A percentile compares a stretch with the other conserved stretches of the same genome.
Evolutionary conservation across 73 alveolate genomes (phyloP).

Genomic region (Paramecium tetraurelia): DNA sequence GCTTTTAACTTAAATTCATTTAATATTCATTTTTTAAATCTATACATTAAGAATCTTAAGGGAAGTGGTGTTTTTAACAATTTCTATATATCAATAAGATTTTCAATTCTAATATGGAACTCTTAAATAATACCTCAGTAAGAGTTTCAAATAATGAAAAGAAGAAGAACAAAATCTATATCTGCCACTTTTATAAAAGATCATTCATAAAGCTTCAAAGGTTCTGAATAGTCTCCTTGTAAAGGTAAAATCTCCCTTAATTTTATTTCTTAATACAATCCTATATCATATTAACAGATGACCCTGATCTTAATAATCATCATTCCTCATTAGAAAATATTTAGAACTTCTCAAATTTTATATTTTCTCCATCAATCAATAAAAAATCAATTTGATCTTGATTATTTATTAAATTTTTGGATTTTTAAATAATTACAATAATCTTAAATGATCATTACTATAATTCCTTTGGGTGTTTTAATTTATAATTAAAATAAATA

Average conservation of each 20-base stretch:
- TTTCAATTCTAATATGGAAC: conserved; percentile 70
- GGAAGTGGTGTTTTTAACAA: conserved; percentile 77
- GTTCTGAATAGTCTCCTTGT: conserved; percentile 71
- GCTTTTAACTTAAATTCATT: conserved; percentile 65
- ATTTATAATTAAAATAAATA: too few relatives aligned
- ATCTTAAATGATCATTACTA: too few relatives aligned
- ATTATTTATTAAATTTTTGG: too few relatives aligned
- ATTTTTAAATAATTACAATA: too few relatives aligned
- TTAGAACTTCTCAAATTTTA: conserved; percentile 5
- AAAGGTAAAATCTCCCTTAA: conserved; percentile 69
- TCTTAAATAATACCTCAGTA: conserved; percentile 39
- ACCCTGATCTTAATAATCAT: conserved; percentile 55
- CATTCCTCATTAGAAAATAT: conserved; percentile 41
- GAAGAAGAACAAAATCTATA: conserved; percentile 85
- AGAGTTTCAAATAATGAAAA: conserved; percentile 89
- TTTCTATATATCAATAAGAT: conserved; percentile 60
- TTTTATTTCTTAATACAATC: not conserved
- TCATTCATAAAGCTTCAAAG: conserved; percentile 88
- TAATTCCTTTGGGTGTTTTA: too few relatives aligned
- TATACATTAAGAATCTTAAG: conserved; percentile 71
- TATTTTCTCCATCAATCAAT: conserved; percentile 14
- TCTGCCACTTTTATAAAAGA: conserved; percentile 79
- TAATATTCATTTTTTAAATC: conserved; percentile 62
- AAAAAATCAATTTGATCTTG: conserved; percentile 71
- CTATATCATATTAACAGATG: conserved; percentile 29